Base-by-base conservation (phyloP, 352 stramenopile species). In the Phytopythium boreale region DNA sequence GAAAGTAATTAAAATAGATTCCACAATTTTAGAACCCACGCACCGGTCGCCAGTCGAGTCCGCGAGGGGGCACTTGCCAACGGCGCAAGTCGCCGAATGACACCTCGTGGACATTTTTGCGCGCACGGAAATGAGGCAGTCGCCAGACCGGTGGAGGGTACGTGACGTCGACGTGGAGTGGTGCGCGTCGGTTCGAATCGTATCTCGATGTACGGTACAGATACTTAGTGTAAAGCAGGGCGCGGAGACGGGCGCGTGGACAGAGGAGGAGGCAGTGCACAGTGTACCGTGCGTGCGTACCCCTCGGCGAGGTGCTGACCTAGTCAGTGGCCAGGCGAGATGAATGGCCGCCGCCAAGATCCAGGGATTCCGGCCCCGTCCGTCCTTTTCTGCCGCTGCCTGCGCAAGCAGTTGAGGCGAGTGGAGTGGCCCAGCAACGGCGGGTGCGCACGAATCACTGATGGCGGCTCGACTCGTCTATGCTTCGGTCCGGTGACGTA, bases 391-490 rank as follows among this genome's bases (percentile, higher is more conserved):
- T 22, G 7, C 6, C 22, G 41, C 34, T 34, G 29, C 3, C 7
- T 7, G 29, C 29, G 29, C 4, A 34, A 34, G 29, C 29, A 34
- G 29, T 34, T 34, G 29, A 34, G 29, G 29, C 29, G 7, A 34
- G 7, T 34, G 29, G 29, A 3, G 29, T 34, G 4, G 29, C 4
- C 29, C 29, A 34, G 4, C 29, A 7, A 7, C 29, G 29, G 7
- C 29, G 29, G 29, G 7, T 34, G 29, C 29, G 29, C 29, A n/a
- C 41, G 15, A n/a, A 7, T 46, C 12, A 9, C 41, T 19, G 39
- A 20, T n/a, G 24, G 14, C 47, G 24, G 12, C 24, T 53, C 47
- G 24, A 53, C 47, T 53, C 47, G 47, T 53, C 47, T 53, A 53
- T 34, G 47, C 11, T 29, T 26, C 10, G 20, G n/a, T 17, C 20